Conservation (phyloP, 75 land plant species). For the Pinus tabuliformis region DNA sequence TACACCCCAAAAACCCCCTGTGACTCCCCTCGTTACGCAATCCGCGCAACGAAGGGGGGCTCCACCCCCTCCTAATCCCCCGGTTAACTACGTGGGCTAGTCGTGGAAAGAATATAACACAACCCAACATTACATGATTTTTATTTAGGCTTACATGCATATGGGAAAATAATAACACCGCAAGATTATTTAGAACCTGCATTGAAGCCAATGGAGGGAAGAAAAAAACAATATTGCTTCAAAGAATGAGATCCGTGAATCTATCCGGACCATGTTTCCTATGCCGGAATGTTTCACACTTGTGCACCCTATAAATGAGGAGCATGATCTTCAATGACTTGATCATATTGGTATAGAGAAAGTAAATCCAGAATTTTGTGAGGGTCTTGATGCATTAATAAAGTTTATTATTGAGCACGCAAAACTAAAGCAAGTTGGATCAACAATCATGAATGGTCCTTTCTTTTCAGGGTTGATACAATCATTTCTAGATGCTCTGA, state of each 20-base stretch:
- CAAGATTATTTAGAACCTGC: constrained; percentile 94
- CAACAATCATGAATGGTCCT: too few species aligned
- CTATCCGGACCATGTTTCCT: constrained; percentile 38
- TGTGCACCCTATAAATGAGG: constrained; percentile 31
- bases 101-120: too few species aligned
- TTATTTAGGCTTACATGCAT: constrained; percentile 86
- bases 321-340: constrained; percentile 29
- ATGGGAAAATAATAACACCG: constrained; percentile 76
- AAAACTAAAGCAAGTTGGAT: too few species aligned
- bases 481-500: constrained; percentile 37
- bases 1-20: too few species aligned
- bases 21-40: too few species aligned
- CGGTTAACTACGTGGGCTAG: too few species aligned
- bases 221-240: constrained; percentile 73
- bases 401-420: too few species aligned
- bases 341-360: constrained; percentile 27
- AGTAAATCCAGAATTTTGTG: constrained; percentile 27
- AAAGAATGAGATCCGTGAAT: too few species aligned
- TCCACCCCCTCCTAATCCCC: too few species aligned
- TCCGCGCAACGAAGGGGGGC: too few species aligned
- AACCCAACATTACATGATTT: too few species aligned
- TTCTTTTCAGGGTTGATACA: constrained; percentile 35
- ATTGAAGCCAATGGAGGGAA: constrained; percentile 76
- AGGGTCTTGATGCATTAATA: too few species aligned
- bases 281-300: constrained; percentile 38